These are phyloP conservation scores for Vaccinium myrtillus DNA, from an alignment of 148 eudicot species.

Conservation along the genomic window DNA sequence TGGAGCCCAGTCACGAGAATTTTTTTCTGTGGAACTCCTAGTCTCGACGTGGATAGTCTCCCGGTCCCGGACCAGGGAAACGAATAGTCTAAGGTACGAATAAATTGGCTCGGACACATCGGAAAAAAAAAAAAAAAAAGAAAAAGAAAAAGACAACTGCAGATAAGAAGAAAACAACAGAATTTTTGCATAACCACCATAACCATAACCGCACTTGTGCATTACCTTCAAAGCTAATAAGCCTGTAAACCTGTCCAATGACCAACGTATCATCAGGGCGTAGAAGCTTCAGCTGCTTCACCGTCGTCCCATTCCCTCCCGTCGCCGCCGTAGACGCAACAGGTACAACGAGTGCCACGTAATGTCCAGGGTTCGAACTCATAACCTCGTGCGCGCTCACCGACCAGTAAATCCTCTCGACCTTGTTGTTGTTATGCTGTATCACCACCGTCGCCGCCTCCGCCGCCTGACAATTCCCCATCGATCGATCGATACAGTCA, in stretches of 20 bases:
- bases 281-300: conserved; percentile 65
- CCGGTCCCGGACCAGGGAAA: no score
- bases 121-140: no score
- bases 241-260: conserved; percentile 69
- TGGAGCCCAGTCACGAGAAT: no score
- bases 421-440: conserved; percentile 51
- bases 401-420: conserved; percentile 49
- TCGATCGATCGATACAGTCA: conserved; percentile 10
- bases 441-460: conserved; percentile 67
- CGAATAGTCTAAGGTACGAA: no score
- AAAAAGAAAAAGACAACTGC: no score
- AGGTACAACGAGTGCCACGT: conserved; percentile 53
- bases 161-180: not conserved
- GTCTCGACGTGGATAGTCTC: no score
- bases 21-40: no score
- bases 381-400: conserved; percentile 60
- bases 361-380: conserved; percentile 65
- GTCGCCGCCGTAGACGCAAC: conserved; percentile 12
- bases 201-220: not conserved
- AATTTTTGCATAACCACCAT: not conserved
- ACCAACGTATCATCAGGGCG: conserved; percentile 56
- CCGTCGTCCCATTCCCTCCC: conserved; percentile 21
- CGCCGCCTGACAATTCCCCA: conserved; percentile 89
- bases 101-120: no score
- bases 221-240: conserved; percentile 68